Conservation (phyloP, 164 flowering plant species). For the Aristolochia californica region DNA sequence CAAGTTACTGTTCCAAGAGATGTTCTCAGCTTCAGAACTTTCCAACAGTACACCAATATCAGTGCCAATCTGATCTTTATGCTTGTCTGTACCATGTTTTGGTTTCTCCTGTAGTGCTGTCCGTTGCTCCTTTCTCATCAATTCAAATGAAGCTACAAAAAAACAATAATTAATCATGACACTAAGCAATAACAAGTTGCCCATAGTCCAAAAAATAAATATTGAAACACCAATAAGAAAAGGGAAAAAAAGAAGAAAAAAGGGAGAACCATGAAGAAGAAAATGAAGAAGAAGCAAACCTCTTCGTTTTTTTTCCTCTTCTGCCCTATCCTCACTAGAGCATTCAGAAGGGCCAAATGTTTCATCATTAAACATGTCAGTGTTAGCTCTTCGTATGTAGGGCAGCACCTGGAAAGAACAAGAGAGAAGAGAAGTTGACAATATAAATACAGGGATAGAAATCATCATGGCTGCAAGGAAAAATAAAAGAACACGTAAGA, state of each 20-base stretch:
- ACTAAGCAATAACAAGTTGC: neutral
- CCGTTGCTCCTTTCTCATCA: slow-evolving; percentile 85
- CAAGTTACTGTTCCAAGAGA: slow-evolving; percentile 10
- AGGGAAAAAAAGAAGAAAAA: neutral
- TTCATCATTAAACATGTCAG: slow-evolving; percentile 69
- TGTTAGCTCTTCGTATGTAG: slow-evolving; percentile 47
- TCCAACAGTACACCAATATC: slow-evolving; percentile 28
- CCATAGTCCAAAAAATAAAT: neutral
- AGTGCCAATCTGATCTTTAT: slow-evolving; percentile 25
- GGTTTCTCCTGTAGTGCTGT: slow-evolving; percentile 63
- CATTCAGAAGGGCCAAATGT: slow-evolving; percentile 87
- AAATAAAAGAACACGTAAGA: neutral
- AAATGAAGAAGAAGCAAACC: slow-evolving; percentile 28
- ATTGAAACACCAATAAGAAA: neutral
- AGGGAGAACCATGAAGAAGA: neutral
- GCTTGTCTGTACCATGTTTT: slow-evolving; percentile 31
- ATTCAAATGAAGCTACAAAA: slow-evolving; percentile 72
- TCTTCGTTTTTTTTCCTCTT: slow-evolving; percentile 92
- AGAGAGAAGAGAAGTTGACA: neutral
- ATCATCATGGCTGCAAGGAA: neutral
- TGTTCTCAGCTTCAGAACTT: slow-evolving; percentile 37
- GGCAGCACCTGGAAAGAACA: slow-evolving; percentile 54
- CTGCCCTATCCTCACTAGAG: slow-evolving; percentile 80
- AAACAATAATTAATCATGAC: no score
- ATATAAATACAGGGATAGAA: neutral